Conservation (phyloP, 2,329 filamentous ascomycete genomes). For the Penicillium sp. region DNA sequence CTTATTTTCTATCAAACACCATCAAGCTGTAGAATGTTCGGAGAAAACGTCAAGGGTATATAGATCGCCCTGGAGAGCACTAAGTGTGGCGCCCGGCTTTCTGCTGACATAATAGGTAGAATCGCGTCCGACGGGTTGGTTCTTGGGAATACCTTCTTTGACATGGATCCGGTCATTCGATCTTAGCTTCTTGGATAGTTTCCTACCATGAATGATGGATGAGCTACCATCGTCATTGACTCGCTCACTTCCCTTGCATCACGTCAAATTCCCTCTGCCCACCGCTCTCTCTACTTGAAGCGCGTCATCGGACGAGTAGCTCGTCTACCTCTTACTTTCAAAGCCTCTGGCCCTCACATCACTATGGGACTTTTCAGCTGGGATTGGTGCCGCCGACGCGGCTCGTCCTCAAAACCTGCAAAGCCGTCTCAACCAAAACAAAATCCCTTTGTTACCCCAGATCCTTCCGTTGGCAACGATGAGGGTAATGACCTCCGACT, state of each 20-base stretch:
- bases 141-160: background rate
- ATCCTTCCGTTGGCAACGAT: background rate
- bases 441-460: background rate
- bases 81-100: too few relatives aligned
- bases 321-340: background rate
- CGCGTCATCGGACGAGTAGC: slow-evolving; percentile 11
- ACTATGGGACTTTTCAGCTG: slow-evolving; percentile 10
- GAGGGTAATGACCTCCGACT: background rate
- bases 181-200: background rate
- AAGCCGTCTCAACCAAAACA: background rate
- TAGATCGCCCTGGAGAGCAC: too few relatives aligned
- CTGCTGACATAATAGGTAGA: background rate
- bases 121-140: background rate
- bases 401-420: background rate
- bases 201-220: slow-evolving; percentile 20
- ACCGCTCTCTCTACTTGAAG: background rate
- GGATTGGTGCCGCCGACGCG: slow-evolving; percentile 5
- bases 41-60: too few relatives aligned
- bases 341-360: background rate
- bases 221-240: background rate
- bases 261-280: slow-evolving; percentile 3
- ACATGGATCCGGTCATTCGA: background rate
- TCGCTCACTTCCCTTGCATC: background rate
- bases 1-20: too few relatives aligned
- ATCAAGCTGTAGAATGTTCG: too few relatives aligned